Conservation (phyloP, 1,139 yeast genomes). For the Hemisphaericaspora lyxosophila region DNA sequence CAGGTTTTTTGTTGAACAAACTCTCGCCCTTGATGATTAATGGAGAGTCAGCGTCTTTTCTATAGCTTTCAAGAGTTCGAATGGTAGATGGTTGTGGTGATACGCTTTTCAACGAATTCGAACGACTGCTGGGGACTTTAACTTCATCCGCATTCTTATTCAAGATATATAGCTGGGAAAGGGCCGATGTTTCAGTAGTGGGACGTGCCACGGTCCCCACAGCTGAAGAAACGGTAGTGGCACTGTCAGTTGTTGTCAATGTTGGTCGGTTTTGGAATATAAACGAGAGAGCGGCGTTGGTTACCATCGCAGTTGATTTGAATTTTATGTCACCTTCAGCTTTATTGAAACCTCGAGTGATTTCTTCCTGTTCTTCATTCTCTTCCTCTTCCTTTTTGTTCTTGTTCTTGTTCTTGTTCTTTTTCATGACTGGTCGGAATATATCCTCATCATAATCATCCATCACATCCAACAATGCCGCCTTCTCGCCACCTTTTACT, state of each 20-base stretch:
- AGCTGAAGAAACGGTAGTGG: conserved; percentile 37
- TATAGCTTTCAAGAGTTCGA: conserved; percentile 8
- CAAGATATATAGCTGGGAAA: conserved; percentile 40
- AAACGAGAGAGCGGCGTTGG: conserved; percentile 27
- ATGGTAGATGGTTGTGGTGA: conserved; percentile 4
- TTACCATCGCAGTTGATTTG: no score
- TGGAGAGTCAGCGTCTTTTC: conserved; percentile 13
- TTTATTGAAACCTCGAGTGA: no score
- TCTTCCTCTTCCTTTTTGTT: conserved; percentile 3
- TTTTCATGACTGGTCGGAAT: conserved; percentile 35
- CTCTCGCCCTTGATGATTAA: conserved; percentile 13
- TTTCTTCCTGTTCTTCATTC: conserved; percentile 24
- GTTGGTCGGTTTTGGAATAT: conserved; percentile 22
- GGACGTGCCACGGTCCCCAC: conserved; percentile 39
- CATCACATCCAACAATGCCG: conserved; percentile 52
- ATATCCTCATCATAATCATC: conserved; percentile 57
- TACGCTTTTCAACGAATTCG: conserved; percentile 15
- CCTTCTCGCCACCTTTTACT: conserved; percentile 19
- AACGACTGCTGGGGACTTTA: conserved; percentile 7
- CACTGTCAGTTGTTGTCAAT: conserved; percentile 21
- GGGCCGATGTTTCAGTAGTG: conserved; percentile 34
- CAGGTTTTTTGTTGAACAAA: conserved; percentile 6
- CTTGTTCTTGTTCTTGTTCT: not conserved
- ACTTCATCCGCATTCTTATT: conserved; percentile 36
- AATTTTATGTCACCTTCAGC: no score